Evolutionary conservation across 495 filamentous ascomycete genomes (phyloP).

Genomic region (Cercophora sp.): DNA sequence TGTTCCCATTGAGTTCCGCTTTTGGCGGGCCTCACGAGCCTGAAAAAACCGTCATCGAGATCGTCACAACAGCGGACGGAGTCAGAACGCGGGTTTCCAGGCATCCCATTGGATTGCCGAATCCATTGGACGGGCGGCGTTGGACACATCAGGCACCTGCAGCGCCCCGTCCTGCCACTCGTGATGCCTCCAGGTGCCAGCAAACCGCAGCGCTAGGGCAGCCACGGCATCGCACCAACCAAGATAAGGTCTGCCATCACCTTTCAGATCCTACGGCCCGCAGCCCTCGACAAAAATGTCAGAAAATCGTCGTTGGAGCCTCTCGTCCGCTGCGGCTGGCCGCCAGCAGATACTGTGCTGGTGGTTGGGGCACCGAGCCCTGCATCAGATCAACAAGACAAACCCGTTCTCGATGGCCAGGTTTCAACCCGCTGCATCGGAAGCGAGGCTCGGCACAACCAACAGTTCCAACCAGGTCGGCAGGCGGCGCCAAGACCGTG

Average conservation of each 20-base stretch:
- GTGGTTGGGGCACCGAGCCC: conserved; percentile 3
- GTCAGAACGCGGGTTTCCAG: no score
- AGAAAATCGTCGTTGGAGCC: not conserved
- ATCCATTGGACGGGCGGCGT: no score
- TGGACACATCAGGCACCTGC: no score
- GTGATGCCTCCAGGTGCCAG: no score
- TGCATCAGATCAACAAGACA: not conserved
- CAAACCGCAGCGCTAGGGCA: no score
- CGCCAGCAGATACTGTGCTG: not conserved
- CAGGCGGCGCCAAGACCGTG: not conserved
- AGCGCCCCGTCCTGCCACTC: no score
- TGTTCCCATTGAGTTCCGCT: not conserved
- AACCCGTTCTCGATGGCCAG: not conserved
- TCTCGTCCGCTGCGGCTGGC: not conserved
- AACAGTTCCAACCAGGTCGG: conserved; percentile 3
- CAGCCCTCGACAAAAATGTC: not conserved
- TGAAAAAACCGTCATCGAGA: not conserved
- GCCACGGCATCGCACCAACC: no score
- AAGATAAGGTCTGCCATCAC: no score
- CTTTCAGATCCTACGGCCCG: no score
- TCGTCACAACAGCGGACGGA: no score
- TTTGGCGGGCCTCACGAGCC: not conserved
- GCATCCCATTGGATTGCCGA: no score
- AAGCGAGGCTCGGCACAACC: conserved; percentile 3
- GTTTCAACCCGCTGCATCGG: conserved; percentile 5